These are phyloP conservation scores for Dryas alaskensis DNA, from an alignment of 306 rosid genomes.

Conservation along the genomic window DNA sequence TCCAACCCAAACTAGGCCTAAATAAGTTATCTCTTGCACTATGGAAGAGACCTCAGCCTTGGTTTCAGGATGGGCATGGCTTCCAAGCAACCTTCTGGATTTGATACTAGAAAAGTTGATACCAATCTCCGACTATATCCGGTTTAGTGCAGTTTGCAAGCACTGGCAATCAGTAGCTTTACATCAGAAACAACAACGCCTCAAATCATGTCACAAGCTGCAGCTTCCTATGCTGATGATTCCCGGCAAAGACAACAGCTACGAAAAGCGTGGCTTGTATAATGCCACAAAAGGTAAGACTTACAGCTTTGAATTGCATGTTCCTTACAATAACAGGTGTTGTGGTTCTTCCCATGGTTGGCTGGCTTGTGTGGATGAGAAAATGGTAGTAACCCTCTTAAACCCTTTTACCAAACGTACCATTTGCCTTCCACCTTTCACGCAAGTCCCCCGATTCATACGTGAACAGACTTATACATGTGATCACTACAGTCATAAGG, in stretches of 20 bases:
- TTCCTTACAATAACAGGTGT: not conserved
- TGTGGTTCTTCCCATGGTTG: constrained; percentile 13
- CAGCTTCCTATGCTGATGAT: constrained; percentile 9
- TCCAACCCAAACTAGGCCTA: not conserved
- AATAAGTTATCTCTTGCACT: not conserved
- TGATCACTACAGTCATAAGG: not conserved
- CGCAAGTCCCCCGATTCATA: not conserved
- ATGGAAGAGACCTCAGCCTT: not conserved
- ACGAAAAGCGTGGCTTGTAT: not conserved
- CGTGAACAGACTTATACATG: not conserved
- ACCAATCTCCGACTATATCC: not conserved
- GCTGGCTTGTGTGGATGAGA: constrained; percentile 4
- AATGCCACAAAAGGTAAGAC: not conserved
- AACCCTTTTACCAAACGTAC: constrained; percentile 4
- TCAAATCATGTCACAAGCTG: not conserved
- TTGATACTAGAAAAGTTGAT: constrained; percentile 1
- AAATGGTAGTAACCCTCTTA: not conserved
- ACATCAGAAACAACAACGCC: not conserved
- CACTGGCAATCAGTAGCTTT: not conserved
- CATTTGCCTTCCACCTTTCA: constrained; percentile 3
- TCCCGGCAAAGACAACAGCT: not conserved
- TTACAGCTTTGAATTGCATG: not conserved
- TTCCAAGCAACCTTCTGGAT: constrained; percentile 13
- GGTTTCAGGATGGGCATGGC: not conserved
- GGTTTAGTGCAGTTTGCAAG: constrained; percentile 10